These are phyloP conservation scores for Penicillium fimorum DNA, from an alignment of 495 filamentous ascomycete species.

Conservation along the genomic window DNA sequence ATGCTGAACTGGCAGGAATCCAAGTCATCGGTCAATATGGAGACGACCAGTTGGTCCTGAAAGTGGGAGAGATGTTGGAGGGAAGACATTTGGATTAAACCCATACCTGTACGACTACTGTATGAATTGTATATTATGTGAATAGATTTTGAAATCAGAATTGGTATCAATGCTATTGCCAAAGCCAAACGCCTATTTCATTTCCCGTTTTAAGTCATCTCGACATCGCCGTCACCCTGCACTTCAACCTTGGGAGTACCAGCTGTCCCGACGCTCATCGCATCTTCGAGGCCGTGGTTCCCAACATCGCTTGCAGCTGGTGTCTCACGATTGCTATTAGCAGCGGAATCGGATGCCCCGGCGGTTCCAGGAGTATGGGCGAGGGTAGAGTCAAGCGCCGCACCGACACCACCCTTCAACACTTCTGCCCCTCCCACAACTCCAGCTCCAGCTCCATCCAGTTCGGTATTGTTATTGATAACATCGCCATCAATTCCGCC, in stretches of 20 bases:
- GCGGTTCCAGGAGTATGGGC: slow-evolving; percentile 17
- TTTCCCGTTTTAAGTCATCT: slow-evolving; percentile 35
- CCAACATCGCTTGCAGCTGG: slow-evolving; percentile 19
- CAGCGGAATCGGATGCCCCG: slow-evolving; percentile 26
- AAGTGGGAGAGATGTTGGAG: slow-evolving; percentile 40
- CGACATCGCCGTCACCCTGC: slow-evolving; percentile 39
- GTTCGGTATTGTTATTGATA: slow-evolving; percentile 31
- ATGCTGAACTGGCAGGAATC: slow-evolving; percentile 59
- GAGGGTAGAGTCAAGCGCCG: slow-evolving; percentile 35
- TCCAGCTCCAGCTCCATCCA: slow-evolving; percentile 29
- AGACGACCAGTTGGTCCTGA: slow-evolving; percentile 64
- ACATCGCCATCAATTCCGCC: slow-evolving; percentile 43
- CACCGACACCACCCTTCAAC: slow-evolving; percentile 36
- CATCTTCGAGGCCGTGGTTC: slow-evolving; percentile 27
- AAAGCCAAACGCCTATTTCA: slow-evolving; percentile 4
- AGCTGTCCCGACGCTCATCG: slow-evolving; percentile 28
- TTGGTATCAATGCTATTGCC: slow-evolving; percentile 11
- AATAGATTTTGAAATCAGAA: slow-evolving; percentile 6
- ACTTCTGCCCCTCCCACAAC: slow-evolving; percentile 40
- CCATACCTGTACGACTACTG: slow-evolving; percentile 1
- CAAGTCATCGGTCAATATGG: slow-evolving; percentile 92
- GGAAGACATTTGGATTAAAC: slow-evolving; percentile 16
- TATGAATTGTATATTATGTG: slow-evolving; percentile 2
- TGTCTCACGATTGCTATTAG: slow-evolving; percentile 26
- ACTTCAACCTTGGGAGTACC: slow-evolving; percentile 26